These are phyloP conservation scores for Grammothele lineata DNA, from an alignment of 768 basidiomycete species.

Conservation along the genomic window DNA sequence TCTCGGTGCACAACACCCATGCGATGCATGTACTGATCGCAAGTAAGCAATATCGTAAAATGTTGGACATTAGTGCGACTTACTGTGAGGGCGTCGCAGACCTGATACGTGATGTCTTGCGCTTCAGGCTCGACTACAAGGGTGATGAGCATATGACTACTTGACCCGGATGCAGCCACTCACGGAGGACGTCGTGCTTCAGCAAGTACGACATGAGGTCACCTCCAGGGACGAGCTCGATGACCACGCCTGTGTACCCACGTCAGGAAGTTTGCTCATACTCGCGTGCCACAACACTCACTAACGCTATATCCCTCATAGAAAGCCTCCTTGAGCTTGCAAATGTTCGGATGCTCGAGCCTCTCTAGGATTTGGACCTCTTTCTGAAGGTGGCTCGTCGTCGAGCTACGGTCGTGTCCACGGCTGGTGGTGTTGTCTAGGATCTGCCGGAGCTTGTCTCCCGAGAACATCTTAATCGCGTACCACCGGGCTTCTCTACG, in stretches of 20 bases:
- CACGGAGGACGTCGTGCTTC: conserved; percentile 53
- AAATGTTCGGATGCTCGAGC: conserved; percentile 80
- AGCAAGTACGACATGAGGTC: conserved; percentile 80
- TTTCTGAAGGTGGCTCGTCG: conserved; percentile 39
- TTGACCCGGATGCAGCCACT: conserved; percentile 23
- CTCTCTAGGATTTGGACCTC: conserved; percentile 75
- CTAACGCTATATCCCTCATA: conserved; percentile 55
- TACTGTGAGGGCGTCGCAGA: conserved; percentile 79
- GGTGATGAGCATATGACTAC: background rate
- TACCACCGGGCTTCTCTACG: conserved; percentile 64
- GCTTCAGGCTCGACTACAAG: conserved; percentile 48
- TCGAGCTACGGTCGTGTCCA: background rate
- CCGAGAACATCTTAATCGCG: conserved; percentile 83
- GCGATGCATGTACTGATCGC: conserved; percentile 54
- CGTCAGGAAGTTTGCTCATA: no score
- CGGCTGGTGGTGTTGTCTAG: background rate
- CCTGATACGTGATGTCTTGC: conserved; percentile 68
- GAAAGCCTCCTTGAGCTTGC: conserved; percentile 70
- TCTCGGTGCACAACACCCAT: conserved; percentile 60
- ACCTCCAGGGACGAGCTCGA: conserved; percentile 83
- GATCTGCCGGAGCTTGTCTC: conserved; percentile 35
- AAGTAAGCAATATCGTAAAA: no score
- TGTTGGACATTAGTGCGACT: conserved; percentile 16
- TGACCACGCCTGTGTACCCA: conserved; percentile 55
- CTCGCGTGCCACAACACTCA: conserved; percentile 27